These are phyloP conservation scores for Colletotrichum sidae DNA, from an alignment of 2,329 filamentous ascomycete genomes.

Conservation along the genomic window DNA sequence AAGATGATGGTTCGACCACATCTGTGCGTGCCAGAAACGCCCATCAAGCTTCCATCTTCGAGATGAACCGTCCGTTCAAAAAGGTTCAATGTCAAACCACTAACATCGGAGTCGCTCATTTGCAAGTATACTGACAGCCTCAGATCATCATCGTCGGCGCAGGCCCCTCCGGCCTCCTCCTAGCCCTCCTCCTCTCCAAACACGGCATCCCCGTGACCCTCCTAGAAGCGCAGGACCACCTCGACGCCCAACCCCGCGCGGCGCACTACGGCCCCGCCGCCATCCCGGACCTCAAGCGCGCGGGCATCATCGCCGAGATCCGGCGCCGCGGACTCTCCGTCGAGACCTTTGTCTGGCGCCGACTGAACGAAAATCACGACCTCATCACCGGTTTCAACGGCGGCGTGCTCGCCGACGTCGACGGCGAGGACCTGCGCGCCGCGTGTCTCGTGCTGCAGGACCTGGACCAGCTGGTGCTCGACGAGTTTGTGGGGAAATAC, in stretches of 20 bases:
- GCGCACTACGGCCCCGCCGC: constrained; percentile 71
- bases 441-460: constrained; percentile 56
- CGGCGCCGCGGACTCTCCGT: constrained; percentile 51
- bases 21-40: too few relatives aligned
- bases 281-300: constrained; percentile 67
- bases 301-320: constrained; percentile 65
- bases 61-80: constrained; percentile 26
- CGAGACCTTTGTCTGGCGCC: constrained; percentile 54
- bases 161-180: constrained; percentile 61
- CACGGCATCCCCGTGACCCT: constrained; percentile 64
- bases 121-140: not conserved
- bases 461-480: constrained; percentile 56
- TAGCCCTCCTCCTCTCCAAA: constrained; percentile 64
- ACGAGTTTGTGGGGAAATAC: constrained; percentile 50
- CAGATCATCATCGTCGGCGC: constrained; percentile 57
- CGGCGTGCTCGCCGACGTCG: constrained; percentile 47
- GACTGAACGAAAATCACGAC: constrained; percentile 46
- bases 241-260: constrained; percentile 71
- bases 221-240: constrained; percentile 64
- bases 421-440: constrained; percentile 54
- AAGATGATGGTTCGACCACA: too few relatives aligned
- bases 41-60: not conserved
- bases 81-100: not conserved
- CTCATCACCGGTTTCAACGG: constrained; percentile 52
- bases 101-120: too few relatives aligned